These are phyloP conservation scores for Hypoxylon cercidicola DNA, from an alignment of 495 filamentous ascomycete species.

Conservation along the genomic window DNA sequence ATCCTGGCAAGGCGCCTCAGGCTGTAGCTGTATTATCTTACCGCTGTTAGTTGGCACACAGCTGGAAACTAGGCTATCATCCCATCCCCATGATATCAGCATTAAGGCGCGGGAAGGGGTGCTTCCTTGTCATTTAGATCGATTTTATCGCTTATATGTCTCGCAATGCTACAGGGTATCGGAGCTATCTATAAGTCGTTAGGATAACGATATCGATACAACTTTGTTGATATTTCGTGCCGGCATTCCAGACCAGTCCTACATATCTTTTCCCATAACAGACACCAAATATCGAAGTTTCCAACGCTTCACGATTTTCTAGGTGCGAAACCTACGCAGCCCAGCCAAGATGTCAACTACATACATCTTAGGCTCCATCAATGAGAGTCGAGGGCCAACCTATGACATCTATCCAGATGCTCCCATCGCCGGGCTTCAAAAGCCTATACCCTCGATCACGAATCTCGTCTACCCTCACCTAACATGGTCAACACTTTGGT, in stretches of 20 bases:
- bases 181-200: slow-evolving; percentile 3
- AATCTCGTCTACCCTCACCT: slow-evolving; percentile 35
- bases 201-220: slow-evolving; percentile 15
- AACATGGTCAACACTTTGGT: slow-evolving; percentile 40
- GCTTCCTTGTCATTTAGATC: slow-evolving; percentile 21
- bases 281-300: slow-evolving; percentile 5
- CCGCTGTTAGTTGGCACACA: slow-evolving; percentile 20
- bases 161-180: slow-evolving; percentile 19
- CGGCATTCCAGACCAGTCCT: slow-evolving; percentile 9
- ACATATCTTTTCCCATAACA: background rate
- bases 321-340: slow-evolving; percentile 9
- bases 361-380: slow-evolving; percentile 40
- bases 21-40: slow-evolving; percentile 24
- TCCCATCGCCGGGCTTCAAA: slow-evolving; percentile 18
- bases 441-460: slow-evolving; percentile 23
- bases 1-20: slow-evolving; percentile 4
- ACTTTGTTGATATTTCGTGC: slow-evolving; percentile 24
- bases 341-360: slow-evolving; percentile 37
- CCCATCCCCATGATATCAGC: slow-evolving; percentile 21
- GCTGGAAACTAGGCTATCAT: slow-evolving; percentile 1
- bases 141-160: slow-evolving; percentile 19
- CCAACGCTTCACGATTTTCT: slow-evolving; percentile 8
- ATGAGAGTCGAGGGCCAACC: slow-evolving; percentile 30
- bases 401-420: slow-evolving; percentile 29
- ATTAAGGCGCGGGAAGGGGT: slow-evolving; percentile 1